These are phyloP conservation scores for Trichoderma cornu-damae DNA, from an alignment of 2,329 filamentous ascomycete species.

Conservation along the genomic window DNA sequence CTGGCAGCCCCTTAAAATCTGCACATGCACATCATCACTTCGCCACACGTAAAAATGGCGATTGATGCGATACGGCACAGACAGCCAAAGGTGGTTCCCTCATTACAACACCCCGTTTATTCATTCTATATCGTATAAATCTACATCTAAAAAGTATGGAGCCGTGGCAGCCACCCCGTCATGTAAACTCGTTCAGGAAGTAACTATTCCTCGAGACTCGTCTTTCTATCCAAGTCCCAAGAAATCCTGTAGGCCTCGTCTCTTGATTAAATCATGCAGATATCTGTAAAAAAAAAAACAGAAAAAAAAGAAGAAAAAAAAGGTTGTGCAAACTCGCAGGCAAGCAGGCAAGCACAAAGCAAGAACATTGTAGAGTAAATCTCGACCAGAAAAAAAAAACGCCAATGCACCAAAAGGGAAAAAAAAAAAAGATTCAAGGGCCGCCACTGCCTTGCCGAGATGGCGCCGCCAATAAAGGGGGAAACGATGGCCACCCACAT, in stretches of 20 bases:
- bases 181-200: constrained; percentile 11
- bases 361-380: constrained; percentile 16
- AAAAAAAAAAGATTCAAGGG: constrained; percentile 16
- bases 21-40: background rate
- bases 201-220: constrained; percentile 13
- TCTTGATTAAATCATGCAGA: constrained; percentile 16
- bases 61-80: background rate
- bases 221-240: constrained; percentile 18
- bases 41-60: background rate
- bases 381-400: constrained; percentile 15
- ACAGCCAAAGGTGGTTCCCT: background rate
- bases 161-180: constrained; percentile 9
- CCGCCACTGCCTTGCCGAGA: constrained; percentile 10
- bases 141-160: constrained; percentile 15
- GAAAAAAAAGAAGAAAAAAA: background rate
- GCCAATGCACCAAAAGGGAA: constrained; percentile 12
- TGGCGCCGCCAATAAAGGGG: background rate
- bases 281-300: constrained; percentile 6
- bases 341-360: constrained; percentile 13
- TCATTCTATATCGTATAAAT: constrained; percentile 20
- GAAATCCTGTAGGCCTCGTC: constrained; percentile 12
- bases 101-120: constrained; percentile 14
- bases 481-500: constrained; percentile 16
- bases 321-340: constrained; percentile 1
- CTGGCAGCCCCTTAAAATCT: background rate